Evolutionary conservation across 78 protist species (phyloP), one percentile per base, ranked within the genome.

Genomic region (Dictyostelium capitatum): DNA sequence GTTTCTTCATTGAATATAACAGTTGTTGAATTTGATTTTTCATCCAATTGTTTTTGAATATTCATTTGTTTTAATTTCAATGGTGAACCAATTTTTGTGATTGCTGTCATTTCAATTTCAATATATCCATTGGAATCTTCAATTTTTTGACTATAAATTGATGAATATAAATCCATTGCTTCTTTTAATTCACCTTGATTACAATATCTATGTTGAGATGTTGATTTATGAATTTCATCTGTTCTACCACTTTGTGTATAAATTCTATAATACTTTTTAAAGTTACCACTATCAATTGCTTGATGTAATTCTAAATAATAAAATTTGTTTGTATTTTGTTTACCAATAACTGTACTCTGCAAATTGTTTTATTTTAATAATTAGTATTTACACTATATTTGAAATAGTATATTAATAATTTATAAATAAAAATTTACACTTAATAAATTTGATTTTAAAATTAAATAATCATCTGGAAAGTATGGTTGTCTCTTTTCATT

Each of bases 161-260:
- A 77, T 50, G 82, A 77, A 51, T 50, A 77, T 4, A 77, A 8
- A 4, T n/a, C 46, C 41, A 77, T 77, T 3, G 82, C 57, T 0
- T 77, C 82, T 20, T 50, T 50, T 50, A 37, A 50, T 30, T 69
- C 48, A 37, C 43, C 43, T 43, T 32, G 20, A 5, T 51, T 50
- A 1, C 32, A 19, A 77, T 77, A 77, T 28, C 82, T 8, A 77
- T 77, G 64, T 77, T 77, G 82, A 1, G 57, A 28, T 10, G 23
- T 50, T 23, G 82, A 77, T 77, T 50, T 77, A 4, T 77, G 46
- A 14, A 77, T 50, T 43, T 77, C 48, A 77, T 77, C 82, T 1
- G 65, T 77, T 50, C 82, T 46, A 12, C 82, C 82, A 77, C 48
- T 50, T 77, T 77, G 67, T 6, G 82, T 77, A 32, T 48, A 77